Percentiles rank a stretch among this genome's conserved stretches.
These are phyloP conservation scores for Pleurotus cornucopiae DNA, from an alignment of 768 basidiomycete species.

Conservation along the genomic window DNA sequence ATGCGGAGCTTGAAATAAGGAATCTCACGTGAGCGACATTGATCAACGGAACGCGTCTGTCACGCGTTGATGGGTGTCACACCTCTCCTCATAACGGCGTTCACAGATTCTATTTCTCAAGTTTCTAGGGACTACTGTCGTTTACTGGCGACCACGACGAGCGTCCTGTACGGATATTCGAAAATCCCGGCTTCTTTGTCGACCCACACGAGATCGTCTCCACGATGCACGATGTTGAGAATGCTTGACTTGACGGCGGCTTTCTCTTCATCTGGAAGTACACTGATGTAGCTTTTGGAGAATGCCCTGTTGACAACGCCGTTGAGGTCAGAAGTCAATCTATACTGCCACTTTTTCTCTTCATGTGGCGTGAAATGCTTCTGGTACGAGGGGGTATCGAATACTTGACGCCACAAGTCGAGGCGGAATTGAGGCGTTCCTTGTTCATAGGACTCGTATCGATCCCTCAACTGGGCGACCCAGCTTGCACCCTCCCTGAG, in stretches of 20 bases:
- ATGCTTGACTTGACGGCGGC: constrained; percentile 46
- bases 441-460: constrained; percentile 62
- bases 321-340: constrained; percentile 48
- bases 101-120: neutral
- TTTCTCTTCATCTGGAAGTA: constrained; percentile 57
- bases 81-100: neutral
- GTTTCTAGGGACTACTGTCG: neutral
- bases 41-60: constrained; percentile 7
- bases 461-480: constrained; percentile 69
- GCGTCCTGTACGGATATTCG: constrained; percentile 75
- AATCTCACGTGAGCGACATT: constrained; percentile 7
- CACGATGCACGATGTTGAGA: constrained; percentile 48
- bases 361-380: constrained; percentile 54
- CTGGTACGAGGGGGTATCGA: constrained; percentile 58
- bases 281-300: constrained; percentile 84
- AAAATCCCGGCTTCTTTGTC: constrained; percentile 71
- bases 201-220: constrained; percentile 70
- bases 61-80: constrained; percentile 2
- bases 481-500: constrained; percentile 58
- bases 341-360: constrained; percentile 52
- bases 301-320: constrained; percentile 60
- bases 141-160: constrained; percentile 37
- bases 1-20: constrained; percentile 10
- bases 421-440: constrained; percentile 83
- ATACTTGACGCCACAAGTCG: constrained; percentile 68